Conservation (phyloP, 2,329 filamentous ascomycete genomes). For the Fusarium sp. region DNA sequence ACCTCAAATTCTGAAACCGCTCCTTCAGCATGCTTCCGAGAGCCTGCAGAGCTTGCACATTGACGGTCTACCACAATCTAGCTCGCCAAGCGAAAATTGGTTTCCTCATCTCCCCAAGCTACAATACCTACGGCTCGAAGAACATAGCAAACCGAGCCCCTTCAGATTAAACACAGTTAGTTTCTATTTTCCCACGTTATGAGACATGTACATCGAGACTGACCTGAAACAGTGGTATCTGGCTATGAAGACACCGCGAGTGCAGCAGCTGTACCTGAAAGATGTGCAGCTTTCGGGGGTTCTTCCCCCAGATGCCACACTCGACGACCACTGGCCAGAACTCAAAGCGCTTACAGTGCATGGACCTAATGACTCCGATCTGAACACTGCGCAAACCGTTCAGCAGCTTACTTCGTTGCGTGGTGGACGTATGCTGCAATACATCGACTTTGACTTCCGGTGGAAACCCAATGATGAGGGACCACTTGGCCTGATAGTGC, state of each 20-base stretch:
- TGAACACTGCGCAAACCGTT: slow-evolving; percentile 43
- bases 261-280: slow-evolving; percentile 53
- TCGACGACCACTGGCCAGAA: slow-evolving; percentile 48
- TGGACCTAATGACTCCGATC: slow-evolving; percentile 41
- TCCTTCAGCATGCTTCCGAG: slow-evolving; percentile 43
- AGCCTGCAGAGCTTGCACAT: slow-evolving; percentile 47
- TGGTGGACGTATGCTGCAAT: slow-evolving; percentile 45
- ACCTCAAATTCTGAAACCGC: slow-evolving; percentile 31
- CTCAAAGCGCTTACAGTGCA: slow-evolving; percentile 51
- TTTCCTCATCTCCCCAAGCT: slow-evolving; percentile 49
- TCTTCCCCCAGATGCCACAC: slow-evolving; percentile 15
- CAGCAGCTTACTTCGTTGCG: slow-evolving; percentile 49
- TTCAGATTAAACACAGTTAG: slow-evolving; percentile 44
- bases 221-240: slow-evolving; percentile 45
- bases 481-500: slow-evolving; percentile 37
- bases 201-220: slow-evolving; percentile 11
- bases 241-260: slow-evolving; percentile 46
- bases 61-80: slow-evolving; percentile 37
- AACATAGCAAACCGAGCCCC: slow-evolving; percentile 34
- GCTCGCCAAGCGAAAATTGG: slow-evolving; percentile 7
- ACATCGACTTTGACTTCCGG: slow-evolving; percentile 52
- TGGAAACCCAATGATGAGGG: slow-evolving; percentile 45
- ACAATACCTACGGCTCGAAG: slow-evolving; percentile 50
- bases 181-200: not conserved
- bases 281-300: slow-evolving; percentile 44